Base-by-base conservation (phyloP, 163 green algal species). In the Chloromonas sp. region DNA sequence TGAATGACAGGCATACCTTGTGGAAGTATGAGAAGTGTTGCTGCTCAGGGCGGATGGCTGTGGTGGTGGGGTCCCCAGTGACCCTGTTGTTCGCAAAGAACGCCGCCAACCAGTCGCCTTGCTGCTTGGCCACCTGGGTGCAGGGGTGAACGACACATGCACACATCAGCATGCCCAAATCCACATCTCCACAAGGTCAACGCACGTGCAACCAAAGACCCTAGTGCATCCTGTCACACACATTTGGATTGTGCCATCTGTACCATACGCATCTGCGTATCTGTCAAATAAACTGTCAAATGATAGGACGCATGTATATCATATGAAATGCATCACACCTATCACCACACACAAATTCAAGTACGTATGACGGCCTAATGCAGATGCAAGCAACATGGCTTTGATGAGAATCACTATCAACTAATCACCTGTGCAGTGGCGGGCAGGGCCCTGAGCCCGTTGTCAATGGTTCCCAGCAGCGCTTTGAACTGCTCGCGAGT, bases 81-180 rank as follows among this genome's bases (percentile, higher is more conserved):
- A 87, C 83, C 57, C 59, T 71, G 83, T 70, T 79, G 1, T 1
- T 60, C 1, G 81, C 62, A n/a, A 98, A 88, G 71, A 96, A 71
- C 36, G 88, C 77, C 0, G 95, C 95, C 70, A 98, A 85, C 86
- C 95, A 97, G 84, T 98, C 89, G 14, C 95, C 95, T 86, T 98
- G 90, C 91, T 98, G 95, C 84, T 92, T 92, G 15, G 95, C 95
- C 60, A 98, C 95, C 93, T 98, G 94, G 36, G 36, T 36, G 36
- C 77, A 77, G 36, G 36, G 36, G 36, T 36, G 36, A 36, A 36
- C 36, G 11, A 2, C 79, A 82, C 61, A 58, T 2, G 79, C 59
- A 82, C 59, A 14, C 79, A 82, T 61, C 60, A 8, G 2, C 57
- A 61, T 82, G 57, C 2, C 36, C 36, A 36, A 36, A 36, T 36